Evolutionary conservation across 2,329 filamentous ascomycete species (phyloP).

Genomic region (Triangularia setosa): DNA sequence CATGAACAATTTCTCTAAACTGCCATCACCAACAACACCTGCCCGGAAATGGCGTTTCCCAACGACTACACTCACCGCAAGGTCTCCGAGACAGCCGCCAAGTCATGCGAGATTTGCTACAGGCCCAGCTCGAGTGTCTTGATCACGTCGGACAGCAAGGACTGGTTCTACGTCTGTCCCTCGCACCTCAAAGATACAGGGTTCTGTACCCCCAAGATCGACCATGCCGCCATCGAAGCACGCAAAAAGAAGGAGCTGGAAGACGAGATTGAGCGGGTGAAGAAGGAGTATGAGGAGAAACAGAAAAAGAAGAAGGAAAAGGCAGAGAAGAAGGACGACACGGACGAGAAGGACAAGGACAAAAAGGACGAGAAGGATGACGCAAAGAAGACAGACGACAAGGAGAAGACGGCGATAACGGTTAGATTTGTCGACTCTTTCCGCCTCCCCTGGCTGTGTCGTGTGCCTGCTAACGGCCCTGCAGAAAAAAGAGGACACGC

Average conservation of each 20-base stretch:
- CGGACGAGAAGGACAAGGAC: constrained; percentile 40
- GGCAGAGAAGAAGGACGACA: constrained; percentile 54
- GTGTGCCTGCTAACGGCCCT: neutral
- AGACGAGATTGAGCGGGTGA: constrained; percentile 59
- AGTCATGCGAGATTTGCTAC: constrained; percentile 86
- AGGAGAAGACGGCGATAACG: constrained; percentile 7
- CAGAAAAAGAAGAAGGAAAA: constrained; percentile 66
- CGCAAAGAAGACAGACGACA: constrained; percentile 33
- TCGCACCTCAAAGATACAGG: constrained; percentile 76
- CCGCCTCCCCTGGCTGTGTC: neutral
- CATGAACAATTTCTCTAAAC: neutral
- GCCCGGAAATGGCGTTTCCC: constrained; percentile 52
- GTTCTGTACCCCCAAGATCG: constrained; percentile 73
- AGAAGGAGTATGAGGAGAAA: constrained; percentile 75
- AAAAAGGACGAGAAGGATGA: constrained; percentile 43
- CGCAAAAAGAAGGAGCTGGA: constrained; percentile 64
- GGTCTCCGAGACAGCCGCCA: constrained; percentile 79
- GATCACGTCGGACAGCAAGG: constrained; percentile 85
- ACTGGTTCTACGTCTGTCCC: constrained; percentile 90
- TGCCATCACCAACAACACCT: neutral
- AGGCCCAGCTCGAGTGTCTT: constrained; percentile 84
- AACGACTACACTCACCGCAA: constrained; percentile 84
- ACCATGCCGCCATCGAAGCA: constrained; percentile 61
- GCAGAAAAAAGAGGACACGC: constrained; percentile 24
- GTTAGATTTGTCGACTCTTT: neutral